A percentile compares a stretch with the other conserved stretches of the same genome.
phyloP scores from a whole-genome alignment of 768 basidiomycete genomes.

The Pleurotus djamor region DNA sequence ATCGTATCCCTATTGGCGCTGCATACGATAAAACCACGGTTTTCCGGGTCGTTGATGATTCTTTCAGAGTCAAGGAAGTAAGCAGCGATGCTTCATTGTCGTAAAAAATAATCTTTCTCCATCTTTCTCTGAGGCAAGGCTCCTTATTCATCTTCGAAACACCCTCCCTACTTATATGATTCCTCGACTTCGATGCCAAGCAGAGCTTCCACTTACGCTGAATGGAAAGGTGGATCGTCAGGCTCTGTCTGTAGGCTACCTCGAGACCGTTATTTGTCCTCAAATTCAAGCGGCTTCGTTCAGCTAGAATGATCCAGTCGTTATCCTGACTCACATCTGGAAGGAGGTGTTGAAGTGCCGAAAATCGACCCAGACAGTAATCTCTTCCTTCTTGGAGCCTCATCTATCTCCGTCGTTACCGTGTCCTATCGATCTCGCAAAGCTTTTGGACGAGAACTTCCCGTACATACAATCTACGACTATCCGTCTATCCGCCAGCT shows the following conservation, averaged over 20 bases:
- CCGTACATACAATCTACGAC: not conserved
- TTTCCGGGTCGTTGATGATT: not conserved
- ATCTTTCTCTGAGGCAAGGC: no score
- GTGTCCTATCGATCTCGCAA: not conserved
- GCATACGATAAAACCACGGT: not conserved
- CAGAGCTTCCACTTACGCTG: not conserved
- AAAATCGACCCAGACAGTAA: not conserved
- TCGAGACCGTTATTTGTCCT: no score
- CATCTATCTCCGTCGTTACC: not conserved
- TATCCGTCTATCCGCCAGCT: not conserved
- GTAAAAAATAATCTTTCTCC: not conserved
- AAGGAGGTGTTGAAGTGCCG: not conserved
- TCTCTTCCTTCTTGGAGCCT: slow-evolving; percentile 1
- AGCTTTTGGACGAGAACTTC: not conserved
- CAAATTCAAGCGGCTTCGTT: no score
- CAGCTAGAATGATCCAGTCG: no score
- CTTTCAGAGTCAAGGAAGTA: not conserved
- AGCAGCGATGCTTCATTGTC: not conserved
- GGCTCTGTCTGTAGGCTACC: not conserved
- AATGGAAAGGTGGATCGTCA: slow-evolving; percentile 5
- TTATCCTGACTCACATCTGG: not conserved
- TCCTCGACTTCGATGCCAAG: not conserved
- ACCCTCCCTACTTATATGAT: slow-evolving; percentile 1
- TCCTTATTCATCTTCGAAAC: not conserved
- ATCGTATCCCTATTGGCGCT: not conserved